phyloP scores from a whole-genome alignment of 1,139 yeast species.

The Pneumocystis canis region DNA sequence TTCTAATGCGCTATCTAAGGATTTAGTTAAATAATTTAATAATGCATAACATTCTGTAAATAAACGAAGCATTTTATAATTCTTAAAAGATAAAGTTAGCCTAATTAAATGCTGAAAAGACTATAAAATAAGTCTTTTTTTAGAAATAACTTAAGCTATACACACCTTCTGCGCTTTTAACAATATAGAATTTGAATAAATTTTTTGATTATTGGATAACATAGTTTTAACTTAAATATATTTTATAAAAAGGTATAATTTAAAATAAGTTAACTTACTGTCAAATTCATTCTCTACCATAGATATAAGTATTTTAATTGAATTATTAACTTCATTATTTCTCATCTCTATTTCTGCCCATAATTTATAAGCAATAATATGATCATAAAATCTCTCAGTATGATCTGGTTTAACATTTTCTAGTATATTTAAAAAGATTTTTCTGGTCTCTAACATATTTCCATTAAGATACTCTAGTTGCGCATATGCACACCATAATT shows the following conservation, averaged over 20 bases:
- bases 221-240: neutral
- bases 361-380: neutral
- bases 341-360: neutral
- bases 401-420: neutral
- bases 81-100: neutral
- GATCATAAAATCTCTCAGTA: neutral
- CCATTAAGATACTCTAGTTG: neutral
- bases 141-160: neutral
- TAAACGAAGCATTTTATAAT: neutral
- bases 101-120: neutral
- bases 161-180: neutral
- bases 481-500: neutral
- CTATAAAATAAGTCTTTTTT: neutral
- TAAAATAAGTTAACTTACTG: neutral
- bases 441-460: neutral
- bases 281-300: neutral
- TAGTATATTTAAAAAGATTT: neutral
- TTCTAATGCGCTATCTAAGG: neutral
- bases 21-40: neutral
- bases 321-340: neutral
- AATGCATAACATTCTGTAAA: neutral
- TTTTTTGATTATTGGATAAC: neutral
- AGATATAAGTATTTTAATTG: neutral
- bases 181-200: neutral
- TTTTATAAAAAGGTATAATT: neutral